Evolutionary conservation across 2,329 filamentous ascomycete genomes (phyloP).

Genomic region (Aspergillus cejpii): DNA sequence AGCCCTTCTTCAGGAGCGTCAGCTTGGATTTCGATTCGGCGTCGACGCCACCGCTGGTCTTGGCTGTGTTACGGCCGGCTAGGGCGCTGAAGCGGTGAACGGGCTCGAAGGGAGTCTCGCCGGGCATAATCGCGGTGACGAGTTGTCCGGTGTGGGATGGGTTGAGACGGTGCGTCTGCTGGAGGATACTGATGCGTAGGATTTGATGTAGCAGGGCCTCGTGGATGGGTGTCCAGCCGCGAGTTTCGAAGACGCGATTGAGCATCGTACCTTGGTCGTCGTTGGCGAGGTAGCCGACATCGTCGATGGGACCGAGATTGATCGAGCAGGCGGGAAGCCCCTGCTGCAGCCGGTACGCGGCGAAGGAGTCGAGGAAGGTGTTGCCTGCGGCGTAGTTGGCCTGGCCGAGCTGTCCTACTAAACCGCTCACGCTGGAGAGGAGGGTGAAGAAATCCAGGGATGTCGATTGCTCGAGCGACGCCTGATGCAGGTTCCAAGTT

Average conservation of each 20-base stretch:
- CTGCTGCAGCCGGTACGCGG: slow-evolving; percentile 7
- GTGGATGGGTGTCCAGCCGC: slow-evolving; percentile 1
- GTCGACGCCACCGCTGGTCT: not conserved
- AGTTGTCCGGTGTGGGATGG: slow-evolving; percentile 6
- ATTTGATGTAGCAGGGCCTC: not conserved
- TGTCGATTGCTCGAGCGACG: slow-evolving; percentile 2
- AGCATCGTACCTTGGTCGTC: not conserved
- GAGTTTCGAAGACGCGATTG: slow-evolving; percentile 1
- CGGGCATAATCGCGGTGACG: slow-evolving; percentile 1
- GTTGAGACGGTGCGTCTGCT: not conserved
- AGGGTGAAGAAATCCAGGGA: slow-evolving; percentile 21
- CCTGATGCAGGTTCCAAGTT: slow-evolving; percentile 25
- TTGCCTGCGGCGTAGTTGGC: slow-evolving; percentile 24
- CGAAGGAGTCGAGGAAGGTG: slow-evolving; percentile 20
- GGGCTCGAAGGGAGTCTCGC: not conserved
- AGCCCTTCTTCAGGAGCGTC: not conserved
- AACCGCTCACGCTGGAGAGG: slow-evolving; percentile 20
- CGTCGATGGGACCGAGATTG: slow-evolving; percentile 27
- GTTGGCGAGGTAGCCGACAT: slow-evolving; percentile 24
- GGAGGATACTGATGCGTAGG: not conserved
- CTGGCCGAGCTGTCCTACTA: slow-evolving; percentile 19
- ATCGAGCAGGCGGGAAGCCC: slow-evolving; percentile 17
- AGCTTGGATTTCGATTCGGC: not conserved
- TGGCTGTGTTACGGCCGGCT: not conserved
- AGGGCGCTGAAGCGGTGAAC: not conserved